phyloP scores from a whole-genome alignment of 805 yeast species.

The Barnettozyma californica region DNA sequence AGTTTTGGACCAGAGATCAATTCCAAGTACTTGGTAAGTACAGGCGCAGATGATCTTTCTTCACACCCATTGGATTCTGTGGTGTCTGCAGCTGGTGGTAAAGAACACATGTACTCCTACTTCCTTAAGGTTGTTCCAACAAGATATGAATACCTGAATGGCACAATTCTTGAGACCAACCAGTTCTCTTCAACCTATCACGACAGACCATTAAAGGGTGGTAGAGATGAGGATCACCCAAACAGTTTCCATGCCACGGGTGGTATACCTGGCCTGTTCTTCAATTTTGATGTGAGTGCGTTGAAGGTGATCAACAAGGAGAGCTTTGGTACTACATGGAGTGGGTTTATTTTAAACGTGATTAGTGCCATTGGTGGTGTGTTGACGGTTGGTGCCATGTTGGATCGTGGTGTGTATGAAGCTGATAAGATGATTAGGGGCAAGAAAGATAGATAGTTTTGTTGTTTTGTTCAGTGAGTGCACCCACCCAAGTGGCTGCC shows the following conservation, averaged over 20 bases:
- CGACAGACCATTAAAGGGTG: constrained; percentile 80
- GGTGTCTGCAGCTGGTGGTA: constrained; percentile 36
- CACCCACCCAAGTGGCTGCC: no score
- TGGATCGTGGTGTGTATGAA: constrained; percentile 84
- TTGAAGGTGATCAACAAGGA: constrained; percentile 85
- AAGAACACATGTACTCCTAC: constrained; percentile 65
- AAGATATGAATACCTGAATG: constrained; percentile 64
- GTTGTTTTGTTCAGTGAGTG: not conserved
- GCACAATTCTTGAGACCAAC: constrained; percentile 62
- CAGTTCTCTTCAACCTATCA: constrained; percentile 88
- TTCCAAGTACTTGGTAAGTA: constrained; percentile 15
- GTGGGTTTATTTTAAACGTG: constrained; percentile 75
- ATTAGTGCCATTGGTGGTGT: constrained; percentile 92
- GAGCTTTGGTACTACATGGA: constrained; percentile 62
- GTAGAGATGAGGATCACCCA: constrained; percentile 87
- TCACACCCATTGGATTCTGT: constrained; percentile 68
- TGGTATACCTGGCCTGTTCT: constrained; percentile 86
- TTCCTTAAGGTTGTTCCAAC: constrained; percentile 89
- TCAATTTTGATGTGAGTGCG: constrained; percentile 89
- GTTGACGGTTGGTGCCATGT: constrained; percentile 82
- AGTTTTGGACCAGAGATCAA: constrained; percentile 69
- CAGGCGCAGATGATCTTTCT: constrained; percentile 31
- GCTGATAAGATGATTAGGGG: constrained; percentile 73
- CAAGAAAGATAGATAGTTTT: constrained; percentile 45
- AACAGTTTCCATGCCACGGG: constrained; percentile 77